Evolutionary conservation across 805 yeast genomes (phyloP).

Genomic region (Candida michaelii): DNA sequence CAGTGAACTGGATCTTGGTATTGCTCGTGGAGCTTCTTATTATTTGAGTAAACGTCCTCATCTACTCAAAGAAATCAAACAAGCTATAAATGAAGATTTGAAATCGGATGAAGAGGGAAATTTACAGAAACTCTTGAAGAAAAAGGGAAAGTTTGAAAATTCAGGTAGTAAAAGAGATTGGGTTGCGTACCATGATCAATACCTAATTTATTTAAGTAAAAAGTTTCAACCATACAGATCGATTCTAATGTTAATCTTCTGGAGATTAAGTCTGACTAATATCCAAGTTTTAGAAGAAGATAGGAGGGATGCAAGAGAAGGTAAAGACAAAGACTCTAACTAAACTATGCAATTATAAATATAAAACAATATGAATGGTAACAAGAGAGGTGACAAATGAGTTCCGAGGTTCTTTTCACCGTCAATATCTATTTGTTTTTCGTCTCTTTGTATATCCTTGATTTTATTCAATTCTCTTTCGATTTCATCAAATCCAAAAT

Average conservation of each 20-base stretch:
- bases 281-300: slow-evolving; percentile 43
- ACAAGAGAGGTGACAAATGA: neutral
- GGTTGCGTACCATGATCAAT: slow-evolving; percentile 63
- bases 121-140: slow-evolving; percentile 29
- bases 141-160: slow-evolving; percentile 37
- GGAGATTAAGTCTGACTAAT: slow-evolving; percentile 67
- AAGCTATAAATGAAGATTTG: slow-evolving; percentile 25
- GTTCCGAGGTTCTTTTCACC: slow-evolving; percentile 21
- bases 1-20: slow-evolving; percentile 78
- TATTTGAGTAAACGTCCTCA: slow-evolving; percentile 59
- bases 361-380: neutral
- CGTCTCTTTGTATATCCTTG: slow-evolving; percentile 17
- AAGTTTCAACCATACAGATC: slow-evolving; percentile 65
- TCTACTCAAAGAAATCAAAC: slow-evolving; percentile 39
- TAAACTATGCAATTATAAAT: neutral
- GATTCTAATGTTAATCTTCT: slow-evolving; percentile 65
- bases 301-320: slow-evolving; percentile 1
- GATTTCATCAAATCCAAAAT: slow-evolving; percentile 39
- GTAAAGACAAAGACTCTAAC: too few relatives aligned
- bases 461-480: slow-evolving; percentile 36
- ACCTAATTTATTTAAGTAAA: slow-evolving; percentile 54
- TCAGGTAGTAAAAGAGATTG: slow-evolving; percentile 55
- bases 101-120: slow-evolving; percentile 28
- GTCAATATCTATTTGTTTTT: slow-evolving; percentile 27
- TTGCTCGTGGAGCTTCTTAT: slow-evolving; percentile 74